Evolutionary conservation across 148 eudicot genomes (phyloP).

Genomic region (Vaccinium darrowii): DNA sequence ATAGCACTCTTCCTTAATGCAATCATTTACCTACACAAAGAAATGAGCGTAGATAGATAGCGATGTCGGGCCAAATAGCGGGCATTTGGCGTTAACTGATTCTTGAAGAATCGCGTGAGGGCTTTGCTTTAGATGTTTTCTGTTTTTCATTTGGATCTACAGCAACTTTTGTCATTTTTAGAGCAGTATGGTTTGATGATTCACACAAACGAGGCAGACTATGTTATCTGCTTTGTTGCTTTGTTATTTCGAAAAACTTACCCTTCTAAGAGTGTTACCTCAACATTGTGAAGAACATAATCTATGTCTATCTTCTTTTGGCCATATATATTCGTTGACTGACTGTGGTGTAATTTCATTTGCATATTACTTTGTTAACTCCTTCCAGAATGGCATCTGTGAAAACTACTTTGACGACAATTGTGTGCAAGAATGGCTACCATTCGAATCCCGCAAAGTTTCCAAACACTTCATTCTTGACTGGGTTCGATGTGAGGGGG

Average conservation of each 20-base stretch:
- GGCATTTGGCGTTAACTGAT: neutral
- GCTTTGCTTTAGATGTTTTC: conserved; percentile 2
- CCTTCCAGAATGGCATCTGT: conserved; percentile 66
- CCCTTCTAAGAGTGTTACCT: neutral
- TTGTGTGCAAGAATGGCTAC: conserved; percentile 55
- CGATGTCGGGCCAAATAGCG: neutral
- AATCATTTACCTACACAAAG: too few species aligned
- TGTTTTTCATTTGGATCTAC: neutral
- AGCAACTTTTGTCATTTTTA: neutral
- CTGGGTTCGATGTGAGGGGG: conserved; percentile 49
- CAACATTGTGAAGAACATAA: neutral
- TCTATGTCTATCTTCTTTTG: neutral
- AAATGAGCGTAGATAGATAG: neutral
- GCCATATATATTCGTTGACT: neutral
- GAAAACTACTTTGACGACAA: conserved; percentile 66
- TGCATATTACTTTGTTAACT: conserved; percentile 11
- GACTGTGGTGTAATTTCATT: conserved; percentile 8
- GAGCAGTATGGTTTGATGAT: neutral
- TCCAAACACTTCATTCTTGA: conserved; percentile 54
- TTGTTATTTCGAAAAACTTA: neutral
- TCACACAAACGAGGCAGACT: neutral
- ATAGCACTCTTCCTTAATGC: too few species aligned
- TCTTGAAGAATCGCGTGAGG: neutral
- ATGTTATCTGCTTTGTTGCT: neutral
- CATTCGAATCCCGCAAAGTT: conserved; percentile 35